Conservation (phyloP, 352 stramenopile genomes). For the Globisporangium camurandrum region DNA sequence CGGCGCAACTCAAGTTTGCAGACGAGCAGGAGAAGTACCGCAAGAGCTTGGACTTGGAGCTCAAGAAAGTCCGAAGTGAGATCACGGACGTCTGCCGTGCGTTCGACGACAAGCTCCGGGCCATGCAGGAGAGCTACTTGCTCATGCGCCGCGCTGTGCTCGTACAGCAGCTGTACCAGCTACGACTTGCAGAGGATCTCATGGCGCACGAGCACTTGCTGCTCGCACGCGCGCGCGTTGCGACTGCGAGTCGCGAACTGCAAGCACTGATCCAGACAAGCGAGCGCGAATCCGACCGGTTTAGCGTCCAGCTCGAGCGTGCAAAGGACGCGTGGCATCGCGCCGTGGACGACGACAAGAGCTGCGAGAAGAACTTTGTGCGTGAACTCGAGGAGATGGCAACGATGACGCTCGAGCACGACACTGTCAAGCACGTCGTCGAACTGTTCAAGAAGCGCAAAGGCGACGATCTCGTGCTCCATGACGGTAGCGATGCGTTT, state of each 20-base stretch:
- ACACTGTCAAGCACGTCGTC: conserved; percentile 62
- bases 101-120: conserved; percentile 84
- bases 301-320: conserved; percentile 36
- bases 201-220: conserved; percentile 45
- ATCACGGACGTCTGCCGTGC: conserved; percentile 70
- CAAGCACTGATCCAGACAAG: conserved; percentile 13
- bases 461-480: conserved; percentile 29
- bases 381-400: conserved; percentile 71
- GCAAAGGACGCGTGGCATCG: conserved; percentile 62
- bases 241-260: conserved; percentile 16
- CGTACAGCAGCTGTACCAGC: conserved; percentile 66
- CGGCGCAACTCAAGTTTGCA: conserved; percentile 52
- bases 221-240: conserved; percentile 20
- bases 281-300: conserved; percentile 41
- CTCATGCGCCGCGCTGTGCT: conserved; percentile 35
- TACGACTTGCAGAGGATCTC: conserved; percentile 47
- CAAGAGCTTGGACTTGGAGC: conserved; percentile 85
- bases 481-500: conserved; percentile 10
- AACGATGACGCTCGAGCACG: conserved; percentile 56
- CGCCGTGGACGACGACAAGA: conserved; percentile 62
- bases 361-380: conserved; percentile 48
- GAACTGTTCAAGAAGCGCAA: conserved; percentile 77
- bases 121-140: conserved; percentile 51
- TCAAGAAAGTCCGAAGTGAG: conserved; percentile 79
- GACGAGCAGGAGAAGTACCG: conserved; percentile 89